Evolutionary conservation across 2,329 filamentous ascomycete genomes (phyloP), one percentile per base, ranked within the genome.

Genomic region (Colletotrichum spaethianum): DNA sequence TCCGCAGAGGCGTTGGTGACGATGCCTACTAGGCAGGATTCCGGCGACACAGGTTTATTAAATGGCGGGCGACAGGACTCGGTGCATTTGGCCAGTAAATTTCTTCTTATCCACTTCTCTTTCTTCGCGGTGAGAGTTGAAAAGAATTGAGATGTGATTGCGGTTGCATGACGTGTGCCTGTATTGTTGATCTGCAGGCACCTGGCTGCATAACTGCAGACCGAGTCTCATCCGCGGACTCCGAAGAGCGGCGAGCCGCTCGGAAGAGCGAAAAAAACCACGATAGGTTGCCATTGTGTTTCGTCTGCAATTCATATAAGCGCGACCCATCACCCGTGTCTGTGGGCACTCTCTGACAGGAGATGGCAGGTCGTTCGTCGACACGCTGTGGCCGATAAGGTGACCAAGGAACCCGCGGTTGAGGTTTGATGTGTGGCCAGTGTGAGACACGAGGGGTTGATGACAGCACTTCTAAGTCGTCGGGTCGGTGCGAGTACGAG

Each of bases 401-500:
- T 5, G 28, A 18, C 20, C 20, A 57, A 60, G 42, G 26, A 31
- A 18, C 8, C 26, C 2, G 57, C 4, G 52, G 52, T 12, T 36
- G 52, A 55, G 52, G 52, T 14, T 31, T 26, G 40, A n/a, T 60
- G 40, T 14, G 60, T 26, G 52, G 31, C 48, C 48, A 18, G n/a
- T 40, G 16, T 60, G 38, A 67, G 62, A 70, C 62, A 55, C 31
- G 11, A 38, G 31, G 31, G 36, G 20, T 12, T 60, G 67, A 56
- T 60, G 67, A 56, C 63, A 62, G 68, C 63, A 38, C 33, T 55
- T 55, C 40, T 28, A 57, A 60, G 44, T 48, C 46, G 53, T 60
- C 26, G 59, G 36, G 28, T 20, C n/a, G 68, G 53, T 59, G 38
- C 36, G 20, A 60, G 57, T 12, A 20, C 28, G 11, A 33, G 9